These are phyloP conservation scores for Sungouiozyma ichnusensis DNA, from an alignment of 805 yeast species.

Conservation along the genomic window DNA sequence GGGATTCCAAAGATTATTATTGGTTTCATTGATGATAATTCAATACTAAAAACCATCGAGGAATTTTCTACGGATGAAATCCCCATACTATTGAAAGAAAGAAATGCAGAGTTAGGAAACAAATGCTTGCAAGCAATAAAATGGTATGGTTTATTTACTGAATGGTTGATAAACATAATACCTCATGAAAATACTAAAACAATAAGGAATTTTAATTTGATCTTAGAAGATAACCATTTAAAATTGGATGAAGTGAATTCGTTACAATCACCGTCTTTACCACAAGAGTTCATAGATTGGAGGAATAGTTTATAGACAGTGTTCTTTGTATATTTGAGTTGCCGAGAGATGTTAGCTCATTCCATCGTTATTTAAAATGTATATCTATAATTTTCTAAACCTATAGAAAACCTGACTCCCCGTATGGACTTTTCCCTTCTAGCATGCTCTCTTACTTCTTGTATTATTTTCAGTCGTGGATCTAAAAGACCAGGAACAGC, in stretches of 20 bases:
- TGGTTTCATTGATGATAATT: slow-evolving; percentile 75
- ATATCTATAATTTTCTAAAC: slow-evolving; percentile 18
- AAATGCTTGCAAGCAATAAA: slow-evolving; percentile 70
- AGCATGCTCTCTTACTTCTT: slow-evolving; percentile 37
- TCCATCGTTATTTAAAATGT: slow-evolving; percentile 3
- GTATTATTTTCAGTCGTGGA: slow-evolving; percentile 47
- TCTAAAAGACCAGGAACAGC: slow-evolving; percentile 33
- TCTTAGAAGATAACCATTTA: slow-evolving; percentile 39
- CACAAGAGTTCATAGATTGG: slow-evolving; percentile 46
- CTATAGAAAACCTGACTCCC: slow-evolving; percentile 18
- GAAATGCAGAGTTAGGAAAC: slow-evolving; percentile 36
- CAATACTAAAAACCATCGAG: slow-evolving; percentile 59
- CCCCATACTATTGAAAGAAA: slow-evolving; percentile 53
- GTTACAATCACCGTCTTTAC: slow-evolving; percentile 32
- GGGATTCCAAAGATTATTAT: slow-evolving; percentile 76
- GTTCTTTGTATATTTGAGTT: slow-evolving; percentile 10
- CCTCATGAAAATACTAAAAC: slow-evolving; percentile 41
- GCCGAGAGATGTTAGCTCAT: too few species aligned
- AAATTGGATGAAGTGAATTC: slow-evolving; percentile 38
- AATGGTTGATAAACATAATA: slow-evolving; percentile 56
- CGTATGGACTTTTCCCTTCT: slow-evolving; percentile 29
- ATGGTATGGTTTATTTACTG: slow-evolving; percentile 77
- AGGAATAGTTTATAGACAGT: slow-evolving; percentile 25
- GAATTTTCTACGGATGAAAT: slow-evolving; percentile 67
- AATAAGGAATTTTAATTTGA: slow-evolving; percentile 47